These are phyloP conservation scores for Phytophthora chlamydospora DNA, from an alignment of 352 stramenopile genomes.

Conservation along the genomic window DNA sequence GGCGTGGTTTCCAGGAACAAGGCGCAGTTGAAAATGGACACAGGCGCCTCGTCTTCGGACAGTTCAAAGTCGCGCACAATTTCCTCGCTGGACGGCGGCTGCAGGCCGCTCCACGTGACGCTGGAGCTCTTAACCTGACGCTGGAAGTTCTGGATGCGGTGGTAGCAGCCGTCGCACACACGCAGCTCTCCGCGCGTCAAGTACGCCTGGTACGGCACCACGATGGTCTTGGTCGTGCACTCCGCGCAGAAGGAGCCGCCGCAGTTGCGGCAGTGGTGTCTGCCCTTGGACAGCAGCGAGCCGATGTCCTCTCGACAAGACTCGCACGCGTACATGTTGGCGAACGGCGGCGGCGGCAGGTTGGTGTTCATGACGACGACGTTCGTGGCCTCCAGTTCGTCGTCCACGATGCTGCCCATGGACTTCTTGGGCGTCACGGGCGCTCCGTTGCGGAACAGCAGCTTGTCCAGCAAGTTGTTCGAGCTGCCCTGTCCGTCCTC, in stretches of 20 bases:
- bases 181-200: slow-evolving; percentile 61
- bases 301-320: slow-evolving; percentile 78
- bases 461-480: slow-evolving; percentile 44
- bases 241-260: slow-evolving; percentile 74
- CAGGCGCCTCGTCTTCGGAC: slow-evolving; percentile 43
- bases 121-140: slow-evolving; percentile 59
- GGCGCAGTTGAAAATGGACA: slow-evolving; percentile 80
- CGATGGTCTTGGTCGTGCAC: slow-evolving; percentile 57
- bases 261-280: slow-evolving; percentile 85
- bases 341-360: slow-evolving; percentile 67
- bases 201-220: slow-evolving; percentile 73
- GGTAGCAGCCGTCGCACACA: slow-evolving; percentile 77
- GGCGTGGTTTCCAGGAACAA: slow-evolving; percentile 75
- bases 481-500: slow-evolving; percentile 5
- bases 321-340: slow-evolving; percentile 81
- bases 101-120: slow-evolving; percentile 71
- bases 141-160: slow-evolving; percentile 78
- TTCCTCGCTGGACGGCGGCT: slow-evolving; percentile 37
- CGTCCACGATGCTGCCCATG: slow-evolving; percentile 48
- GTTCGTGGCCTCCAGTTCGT: slow-evolving; percentile 49
- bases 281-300: slow-evolving; percentile 66
- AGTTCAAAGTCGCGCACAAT: slow-evolving; percentile 59
- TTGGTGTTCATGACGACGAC: slow-evolving; percentile 60
- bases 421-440: slow-evolving; percentile 32
- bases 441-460: slow-evolving; percentile 40